Evolutionary conservation across 495 filamentous ascomycete genomes (phyloP), one percentile per base, ranked within the genome.

Genomic region (Cenococcum geophilum): DNA sequence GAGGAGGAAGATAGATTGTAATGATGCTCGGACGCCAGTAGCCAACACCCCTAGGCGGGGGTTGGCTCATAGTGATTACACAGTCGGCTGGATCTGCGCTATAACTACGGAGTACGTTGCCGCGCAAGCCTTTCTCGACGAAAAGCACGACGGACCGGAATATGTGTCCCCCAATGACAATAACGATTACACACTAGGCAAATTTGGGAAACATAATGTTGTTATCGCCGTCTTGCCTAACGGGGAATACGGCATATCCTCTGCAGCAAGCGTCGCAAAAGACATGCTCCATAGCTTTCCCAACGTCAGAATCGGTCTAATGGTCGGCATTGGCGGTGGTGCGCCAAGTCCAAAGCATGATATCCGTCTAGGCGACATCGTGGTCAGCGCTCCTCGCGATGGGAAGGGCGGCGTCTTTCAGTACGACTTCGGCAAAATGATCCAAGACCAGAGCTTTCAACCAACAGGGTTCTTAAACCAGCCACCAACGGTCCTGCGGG

Each of bases 11-110:
- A 55, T 21, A 55, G 52, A 35, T 21, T 55, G 14, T 55, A 27
- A 55, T 55, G 52, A 35, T 55, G 22, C 52, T 55, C 52, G 22
- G 52, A 55, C 52, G 35, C 52, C 52, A 55, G 23, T 21, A 2
- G 25, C 25, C 25, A 55, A 55, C 52, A 37, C 21, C 8, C 22
- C 22, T 55, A 16, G 16, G 4, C 52, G 22, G 52, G 16, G 16
- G 35, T 47, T 45, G 36, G 27, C 12, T n/a, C n/a, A 2, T 58
- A 49, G 20, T 22, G 45, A 60, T 20, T 72, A 74, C 22, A 73
- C 66, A 0, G 70, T 76, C 20, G 75, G 72, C 50, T 76, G 75
- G 74, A 74, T 78, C 18, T 75, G 73, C 60, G 72, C 72, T 50
- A 58, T 75, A 42, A 55, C 12, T 12, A 73, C 63, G 1, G 71